A percentile compares a stretch with the other conserved stretches of the same genome.
phyloP scores from a whole-genome alignment of 805 yeast genomes.

The Barnettozyma pratensis region DNA sequence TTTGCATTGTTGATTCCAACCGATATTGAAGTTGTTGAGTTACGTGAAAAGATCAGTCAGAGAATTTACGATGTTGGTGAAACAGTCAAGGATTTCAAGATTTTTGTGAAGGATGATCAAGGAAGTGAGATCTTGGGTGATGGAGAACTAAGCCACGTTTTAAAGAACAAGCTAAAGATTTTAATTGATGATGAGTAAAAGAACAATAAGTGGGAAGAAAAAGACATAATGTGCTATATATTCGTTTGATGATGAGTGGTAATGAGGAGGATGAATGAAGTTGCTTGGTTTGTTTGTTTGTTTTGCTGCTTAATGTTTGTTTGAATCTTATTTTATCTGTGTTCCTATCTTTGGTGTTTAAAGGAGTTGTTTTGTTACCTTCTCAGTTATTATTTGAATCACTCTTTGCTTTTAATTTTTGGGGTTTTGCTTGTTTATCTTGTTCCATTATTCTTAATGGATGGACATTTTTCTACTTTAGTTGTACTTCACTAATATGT shows the following conservation, averaged over 20 bases:
- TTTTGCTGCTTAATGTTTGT: no score
- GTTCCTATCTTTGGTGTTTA: no score
- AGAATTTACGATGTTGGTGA: constrained; percentile 37
- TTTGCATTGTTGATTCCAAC: constrained; percentile 61
- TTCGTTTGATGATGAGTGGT: no score
- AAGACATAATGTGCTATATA: no score
- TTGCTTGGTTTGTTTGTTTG: no score
- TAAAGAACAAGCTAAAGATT: constrained; percentile 33
- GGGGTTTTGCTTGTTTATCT: background rate
- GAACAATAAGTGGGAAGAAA: background rate
- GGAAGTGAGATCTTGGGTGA: constrained; percentile 30
- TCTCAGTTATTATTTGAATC: no score
- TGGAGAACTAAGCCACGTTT: constrained; percentile 28
- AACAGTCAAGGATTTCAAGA: constrained; percentile 27
- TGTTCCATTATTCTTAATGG: background rate
- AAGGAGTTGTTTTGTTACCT: no score
- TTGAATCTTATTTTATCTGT: no score
- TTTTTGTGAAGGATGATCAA: constrained; percentile 29
- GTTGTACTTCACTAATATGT: background rate
- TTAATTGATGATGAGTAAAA: constrained; percentile 28
- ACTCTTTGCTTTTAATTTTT: no score
- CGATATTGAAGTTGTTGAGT: constrained; percentile 41
- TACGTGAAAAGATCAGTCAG: constrained; percentile 46
- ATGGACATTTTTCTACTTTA: background rate
- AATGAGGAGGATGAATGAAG: no score